Evolutionary conservation across 345 rosid species (phyloP).

Genomic region (Boechera retrofracta): DNA sequence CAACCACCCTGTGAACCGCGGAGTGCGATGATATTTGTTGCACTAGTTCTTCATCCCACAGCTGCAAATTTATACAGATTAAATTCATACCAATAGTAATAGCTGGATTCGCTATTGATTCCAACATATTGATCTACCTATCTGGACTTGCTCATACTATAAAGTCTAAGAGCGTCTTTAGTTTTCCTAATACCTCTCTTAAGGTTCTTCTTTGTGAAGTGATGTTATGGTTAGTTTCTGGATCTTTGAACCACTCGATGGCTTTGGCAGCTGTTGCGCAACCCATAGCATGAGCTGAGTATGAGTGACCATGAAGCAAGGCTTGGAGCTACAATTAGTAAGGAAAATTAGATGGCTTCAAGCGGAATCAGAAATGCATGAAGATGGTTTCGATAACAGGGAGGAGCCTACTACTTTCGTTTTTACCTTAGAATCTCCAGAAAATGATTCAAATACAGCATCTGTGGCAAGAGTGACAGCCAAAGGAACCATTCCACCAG

Average conservation of each 20-base stretch:
- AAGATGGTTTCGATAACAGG: neutral
- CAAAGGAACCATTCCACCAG: slow-evolving; percentile 91
- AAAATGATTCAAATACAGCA: slow-evolving; percentile 73
- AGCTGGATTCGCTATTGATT: neutral
- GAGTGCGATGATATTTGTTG: slow-evolving; percentile 70
- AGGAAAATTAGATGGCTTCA: slow-evolving; percentile 22
- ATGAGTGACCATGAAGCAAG: slow-evolving; percentile 94
- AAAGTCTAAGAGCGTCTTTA: neutral
- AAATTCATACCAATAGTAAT: neutral
- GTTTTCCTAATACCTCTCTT: slow-evolving; percentile 63
- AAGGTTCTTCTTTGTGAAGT: slow-evolving; percentile 56
- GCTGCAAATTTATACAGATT: slow-evolving; percentile 51
- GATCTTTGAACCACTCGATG: slow-evolving; percentile 88
- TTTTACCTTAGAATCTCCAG: slow-evolving; percentile 90
- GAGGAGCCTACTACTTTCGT: neutral
- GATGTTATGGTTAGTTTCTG: slow-evolving; percentile 70
- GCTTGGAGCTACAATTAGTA: slow-evolving; percentile 73
- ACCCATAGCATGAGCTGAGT: slow-evolving; percentile 94
- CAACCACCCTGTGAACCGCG: slow-evolving; percentile 76
- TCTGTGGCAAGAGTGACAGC: slow-evolving; percentile 83
- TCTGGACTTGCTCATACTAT: neutral
- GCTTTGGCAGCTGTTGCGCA: slow-evolving; percentile 87
- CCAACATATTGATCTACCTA: neutral
- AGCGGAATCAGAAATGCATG: neutral
- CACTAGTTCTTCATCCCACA: slow-evolving; percentile 76